Evolutionary conservation across 176 grass and related monocot species (phyloP).

Genomic region (Tillandsia fasciculata): DNA sequence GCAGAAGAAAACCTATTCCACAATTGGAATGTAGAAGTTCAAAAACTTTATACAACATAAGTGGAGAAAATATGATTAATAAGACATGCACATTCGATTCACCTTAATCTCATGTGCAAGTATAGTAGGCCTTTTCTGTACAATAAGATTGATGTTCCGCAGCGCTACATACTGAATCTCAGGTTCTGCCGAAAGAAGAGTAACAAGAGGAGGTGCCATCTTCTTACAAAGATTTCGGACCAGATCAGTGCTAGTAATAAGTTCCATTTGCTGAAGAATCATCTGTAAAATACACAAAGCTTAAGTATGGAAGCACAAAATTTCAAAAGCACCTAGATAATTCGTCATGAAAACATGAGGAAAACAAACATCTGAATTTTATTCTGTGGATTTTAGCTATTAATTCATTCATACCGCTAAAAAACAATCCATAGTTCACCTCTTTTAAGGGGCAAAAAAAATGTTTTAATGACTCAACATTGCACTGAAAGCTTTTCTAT

Average conservation of each 20-base stretch:
- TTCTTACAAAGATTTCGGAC: slow-evolving; percentile 98
- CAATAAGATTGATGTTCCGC: slow-evolving; percentile 98
- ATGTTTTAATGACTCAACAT: not conserved
- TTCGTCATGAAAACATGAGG: not conserved
- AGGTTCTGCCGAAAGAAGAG: slow-evolving; percentile 91
- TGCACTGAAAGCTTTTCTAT: too few species aligned
- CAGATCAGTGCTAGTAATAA: slow-evolving; percentile 90
- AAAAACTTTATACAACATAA: not conserved
- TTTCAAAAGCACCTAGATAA: not conserved
- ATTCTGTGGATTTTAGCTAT: not conserved
- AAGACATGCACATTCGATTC: slow-evolving; percentile 23
- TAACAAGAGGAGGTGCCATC: slow-evolving; percentile 97
- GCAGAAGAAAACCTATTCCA: slow-evolving; percentile 95
- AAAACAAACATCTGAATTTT: not conserved
- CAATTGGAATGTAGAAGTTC: not conserved
- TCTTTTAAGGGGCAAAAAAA: not conserved
- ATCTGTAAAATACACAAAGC: slow-evolving; percentile 39
- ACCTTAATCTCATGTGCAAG: slow-evolving; percentile 99
- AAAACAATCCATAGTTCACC: not conserved
- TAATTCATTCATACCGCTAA: not conserved
- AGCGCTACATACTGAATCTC: slow-evolving; percentile 97
- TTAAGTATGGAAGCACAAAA: not conserved
- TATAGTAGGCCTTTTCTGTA: slow-evolving; percentile 98
- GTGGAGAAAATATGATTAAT: slow-evolving; percentile 7
- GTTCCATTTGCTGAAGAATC: slow-evolving; percentile 99